These are phyloP conservation scores for Chenopodium album DNA, from an alignment of 148 eudicot species.

Conservation along the genomic window DNA sequence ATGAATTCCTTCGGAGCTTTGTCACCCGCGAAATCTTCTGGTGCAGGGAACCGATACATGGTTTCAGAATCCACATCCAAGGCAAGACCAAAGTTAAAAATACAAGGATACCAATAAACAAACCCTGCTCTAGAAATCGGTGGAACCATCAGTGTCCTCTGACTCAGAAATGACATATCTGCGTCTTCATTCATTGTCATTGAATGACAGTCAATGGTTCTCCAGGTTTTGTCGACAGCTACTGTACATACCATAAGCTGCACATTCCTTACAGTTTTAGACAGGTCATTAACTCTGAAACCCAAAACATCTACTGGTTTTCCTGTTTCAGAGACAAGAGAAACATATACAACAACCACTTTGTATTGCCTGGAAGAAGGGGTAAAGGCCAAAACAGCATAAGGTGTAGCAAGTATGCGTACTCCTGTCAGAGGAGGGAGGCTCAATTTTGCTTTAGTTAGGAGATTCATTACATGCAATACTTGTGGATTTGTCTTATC, in stretches of 20 bases:
- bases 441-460: conserved; percentile 12
- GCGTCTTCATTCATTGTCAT: neutral
- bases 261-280: neutral
- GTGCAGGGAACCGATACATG: neutral
- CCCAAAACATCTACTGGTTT: neutral
- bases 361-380: conserved; percentile 9
- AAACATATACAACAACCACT: conserved; percentile 17
- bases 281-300: neutral
- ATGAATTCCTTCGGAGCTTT: too few relatives aligned
- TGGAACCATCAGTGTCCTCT: neutral
- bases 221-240: conserved; percentile 20
- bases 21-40: neutral
- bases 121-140: neutral
- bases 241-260: conserved; percentile 13
- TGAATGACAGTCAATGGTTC: neutral
- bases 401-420: neutral
- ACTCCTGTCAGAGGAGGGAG: conserved; percentile 9
- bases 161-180: neutral
- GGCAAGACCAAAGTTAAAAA: neutral
- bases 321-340: neutral
- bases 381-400: conserved; percentile 1
- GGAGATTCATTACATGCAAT: conserved; percentile 11
- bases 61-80: conserved; percentile 20
- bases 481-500: neutral
- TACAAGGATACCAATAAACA: neutral